Percentiles rank a stretch among this genome's conserved stretches.
Evolutionary conservation across 2,329 filamentous ascomycete genomes (phyloP).

Genomic region (Penicillium sp.): DNA sequence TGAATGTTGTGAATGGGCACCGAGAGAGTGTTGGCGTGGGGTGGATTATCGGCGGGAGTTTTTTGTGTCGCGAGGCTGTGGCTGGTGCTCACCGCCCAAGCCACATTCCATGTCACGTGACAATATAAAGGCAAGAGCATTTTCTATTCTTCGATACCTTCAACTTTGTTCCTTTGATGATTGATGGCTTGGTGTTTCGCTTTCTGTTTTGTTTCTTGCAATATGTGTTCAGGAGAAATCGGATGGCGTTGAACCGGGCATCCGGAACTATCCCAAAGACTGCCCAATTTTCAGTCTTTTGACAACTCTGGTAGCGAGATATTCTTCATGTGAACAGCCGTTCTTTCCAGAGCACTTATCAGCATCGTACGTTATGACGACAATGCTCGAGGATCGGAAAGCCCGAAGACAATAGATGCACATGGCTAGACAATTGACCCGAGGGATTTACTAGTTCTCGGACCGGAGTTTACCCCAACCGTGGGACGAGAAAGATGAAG

Average conservation of each 20-base stretch:
- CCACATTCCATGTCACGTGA: slow-evolving; percentile 9
- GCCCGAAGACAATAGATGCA: neutral
- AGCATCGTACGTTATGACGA: neutral
- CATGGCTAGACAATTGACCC: neutral
- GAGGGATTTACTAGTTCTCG: neutral
- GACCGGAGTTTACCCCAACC: slow-evolving; percentile 5
- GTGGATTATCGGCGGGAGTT: slow-evolving; percentile 26
- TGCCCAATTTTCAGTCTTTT: neutral
- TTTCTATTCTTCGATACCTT: neutral
- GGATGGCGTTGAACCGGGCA: neutral
- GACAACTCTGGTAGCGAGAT: neutral
- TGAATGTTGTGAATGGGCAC: slow-evolving; percentile 13
- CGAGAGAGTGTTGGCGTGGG: slow-evolving; percentile 18
- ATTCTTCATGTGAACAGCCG: neutral
- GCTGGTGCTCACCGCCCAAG: slow-evolving; percentile 18
- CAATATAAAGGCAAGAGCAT: neutral
- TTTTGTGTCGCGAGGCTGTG: slow-evolving; percentile 28
- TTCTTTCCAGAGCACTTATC: neutral
- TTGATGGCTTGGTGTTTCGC: neutral
- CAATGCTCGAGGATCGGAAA: neutral
- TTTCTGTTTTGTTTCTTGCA: neutral
- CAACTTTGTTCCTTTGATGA: neutral
- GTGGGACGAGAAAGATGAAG: neutral
- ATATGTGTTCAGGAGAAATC: neutral
- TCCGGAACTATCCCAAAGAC: neutral